Evolutionary conservation across 805 yeast genomes (phyloP).

Genomic region (Candida michaelii): DNA sequence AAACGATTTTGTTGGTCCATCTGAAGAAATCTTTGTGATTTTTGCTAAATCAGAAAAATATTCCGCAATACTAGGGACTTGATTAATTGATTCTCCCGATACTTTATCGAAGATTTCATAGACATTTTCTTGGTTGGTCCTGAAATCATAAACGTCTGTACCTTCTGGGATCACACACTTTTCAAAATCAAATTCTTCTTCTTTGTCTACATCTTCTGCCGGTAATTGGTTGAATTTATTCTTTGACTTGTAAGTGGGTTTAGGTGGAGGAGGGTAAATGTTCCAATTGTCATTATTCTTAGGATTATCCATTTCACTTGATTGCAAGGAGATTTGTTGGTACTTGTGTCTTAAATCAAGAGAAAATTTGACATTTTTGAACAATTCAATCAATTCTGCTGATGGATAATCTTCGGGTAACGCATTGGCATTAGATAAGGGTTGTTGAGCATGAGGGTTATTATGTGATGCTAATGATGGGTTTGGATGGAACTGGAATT

Average conservation of each 20-base stretch:
- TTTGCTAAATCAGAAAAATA: slow-evolving; percentile 81
- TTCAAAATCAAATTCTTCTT: slow-evolving; percentile 59
- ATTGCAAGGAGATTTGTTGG: slow-evolving; percentile 67
- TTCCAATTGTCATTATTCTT: slow-evolving; percentile 72
- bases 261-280: slow-evolving; percentile 92
- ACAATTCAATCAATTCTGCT: slow-evolving; percentile 64
- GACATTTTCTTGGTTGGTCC: slow-evolving; percentile 62
- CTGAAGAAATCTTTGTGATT: slow-evolving; percentile 73
- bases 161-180: slow-evolving; percentile 56
- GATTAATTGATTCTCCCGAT: slow-evolving; percentile 34
- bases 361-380: slow-evolving; percentile 61
- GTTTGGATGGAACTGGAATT: slow-evolving; percentile 15
- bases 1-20: slow-evolving; percentile 95
- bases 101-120: slow-evolving; percentile 54
- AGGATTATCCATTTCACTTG: slow-evolving; percentile 71
- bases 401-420: slow-evolving; percentile 57
- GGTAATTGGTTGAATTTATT: slow-evolving; percentile 49
- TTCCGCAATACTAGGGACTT: slow-evolving; percentile 82
- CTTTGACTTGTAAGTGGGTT: slow-evolving; percentile 73
- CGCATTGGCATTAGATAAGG: slow-evolving; percentile 14
- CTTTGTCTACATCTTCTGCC: slow-evolving; percentile 27
- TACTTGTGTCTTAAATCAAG: slow-evolving; percentile 76
- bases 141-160: slow-evolving; percentile 41
- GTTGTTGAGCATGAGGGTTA: slow-evolving; percentile 10
- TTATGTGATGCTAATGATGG: slow-evolving; percentile 16